Conservation (phyloP, 2,329 filamentous ascomycete genomes). For the Aspergillus glaucus region DNA sequence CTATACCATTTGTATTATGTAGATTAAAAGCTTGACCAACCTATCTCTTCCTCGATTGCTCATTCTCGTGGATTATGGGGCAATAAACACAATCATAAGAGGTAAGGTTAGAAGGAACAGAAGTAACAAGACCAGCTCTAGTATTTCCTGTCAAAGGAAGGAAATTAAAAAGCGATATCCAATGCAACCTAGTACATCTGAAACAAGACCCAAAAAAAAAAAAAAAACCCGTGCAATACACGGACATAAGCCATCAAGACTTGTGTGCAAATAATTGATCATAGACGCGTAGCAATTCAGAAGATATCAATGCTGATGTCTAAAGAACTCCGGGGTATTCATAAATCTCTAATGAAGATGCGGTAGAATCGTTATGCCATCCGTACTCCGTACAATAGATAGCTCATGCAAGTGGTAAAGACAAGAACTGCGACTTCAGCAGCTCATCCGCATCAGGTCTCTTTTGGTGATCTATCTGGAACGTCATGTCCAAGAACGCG, state of each 20-base stretch:
- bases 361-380: too few relatives aligned
- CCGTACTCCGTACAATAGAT: too few relatives aligned
- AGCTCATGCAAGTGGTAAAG: conserved; percentile 55
- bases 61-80: too few relatives aligned
- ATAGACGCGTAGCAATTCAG: background rate
- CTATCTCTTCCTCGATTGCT: too few relatives aligned
- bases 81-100: too few relatives aligned
- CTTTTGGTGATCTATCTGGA: conserved; percentile 91
- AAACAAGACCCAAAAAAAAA: background rate
- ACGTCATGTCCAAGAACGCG: conserved; percentile 78
- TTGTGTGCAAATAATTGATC: background rate
- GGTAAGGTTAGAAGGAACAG: too few relatives aligned
- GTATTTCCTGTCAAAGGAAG: background rate
- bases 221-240: background rate
- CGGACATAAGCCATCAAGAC: background rate
- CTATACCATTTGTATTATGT: too few relatives aligned
- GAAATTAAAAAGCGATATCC: conserved; percentile 1
- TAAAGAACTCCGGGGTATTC: conserved; percentile 1
- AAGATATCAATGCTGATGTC: background rate
- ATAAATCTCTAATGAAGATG: background rate
- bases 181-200: background rate
- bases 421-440: conserved; percentile 74
- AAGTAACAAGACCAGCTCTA: background rate
- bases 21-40: too few relatives aligned
- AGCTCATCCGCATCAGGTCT: conserved; percentile 88